Evolutionary conservation across 2,329 filamentous ascomycete genomes (phyloP), one percentile per base, ranked within the genome.

Genomic region (Colletotrichum sp.): DNA sequence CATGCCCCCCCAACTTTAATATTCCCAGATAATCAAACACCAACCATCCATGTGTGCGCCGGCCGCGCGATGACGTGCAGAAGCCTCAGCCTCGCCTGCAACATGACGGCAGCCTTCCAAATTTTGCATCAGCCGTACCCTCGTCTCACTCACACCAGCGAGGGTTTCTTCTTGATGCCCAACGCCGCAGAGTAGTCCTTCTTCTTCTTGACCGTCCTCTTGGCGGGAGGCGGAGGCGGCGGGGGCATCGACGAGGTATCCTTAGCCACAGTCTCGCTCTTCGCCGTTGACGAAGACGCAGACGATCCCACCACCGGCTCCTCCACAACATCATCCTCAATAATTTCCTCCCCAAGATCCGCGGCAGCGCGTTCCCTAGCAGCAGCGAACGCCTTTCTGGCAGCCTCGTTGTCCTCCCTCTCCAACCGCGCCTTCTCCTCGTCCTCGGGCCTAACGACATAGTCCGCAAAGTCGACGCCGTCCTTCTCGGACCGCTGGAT

Each of bases 111-210:
- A 64, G 32, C 60, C 30, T 64, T 32, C 18, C 30, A 30, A 39
- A 30, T 16, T 12, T 43, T 13, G 21, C 21, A 48, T 2, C n/a
- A 9, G 18, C 13, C 32, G 10, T 2, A 36, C 18, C 32, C 32
- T 34, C 12, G 32, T n/a, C 52, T n/a, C 7, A n/a, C 34, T 75
- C 30, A 93, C 6, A 92, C 89, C 21, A 93, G 81, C 1, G 90
- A 87, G 18, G 90, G 87, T 85, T 96, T 96, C 89, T 95, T 97
- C 88, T 98, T 98, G 80, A 98, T 96, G 2, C 96, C 96, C 65
- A 98, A 84, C 26, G 93, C 87, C 16, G 93, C 92, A 1, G 92
- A 88, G 73, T 94, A 91, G 75, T 97, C 93, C 85, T 97, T 98
- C 87, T 98, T 99, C 86, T 95, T 94, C 87, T 98, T 98, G 65